phyloP scores from a whole-genome alignment of 2,329 filamentous ascomycete species.

The Sarocladium brachiariae region DNA sequence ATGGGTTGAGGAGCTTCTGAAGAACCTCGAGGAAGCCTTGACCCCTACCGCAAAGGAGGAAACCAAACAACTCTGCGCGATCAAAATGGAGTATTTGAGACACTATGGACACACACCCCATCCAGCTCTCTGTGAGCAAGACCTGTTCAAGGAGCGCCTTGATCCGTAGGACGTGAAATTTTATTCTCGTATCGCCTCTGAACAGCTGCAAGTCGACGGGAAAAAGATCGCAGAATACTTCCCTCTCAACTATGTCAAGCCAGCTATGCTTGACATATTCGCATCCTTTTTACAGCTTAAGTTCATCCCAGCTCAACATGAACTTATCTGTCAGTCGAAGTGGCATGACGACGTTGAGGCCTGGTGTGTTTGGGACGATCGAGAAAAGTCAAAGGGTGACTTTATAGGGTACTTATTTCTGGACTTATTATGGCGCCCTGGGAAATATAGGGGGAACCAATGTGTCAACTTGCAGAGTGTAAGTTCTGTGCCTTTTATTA shows the following conservation, averaged over 20 bases:
- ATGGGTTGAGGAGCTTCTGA: slow-evolving; percentile 46
- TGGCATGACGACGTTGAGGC: slow-evolving; percentile 52
- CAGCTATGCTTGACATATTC: slow-evolving; percentile 50
- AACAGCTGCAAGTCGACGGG: slow-evolving; percentile 45
- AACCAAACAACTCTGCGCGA: slow-evolving; percentile 37
- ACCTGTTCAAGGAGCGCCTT: neutral
- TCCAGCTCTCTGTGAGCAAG: neutral
- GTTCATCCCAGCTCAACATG: slow-evolving; percentile 21
- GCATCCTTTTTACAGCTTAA: no score
- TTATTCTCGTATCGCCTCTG: slow-evolving; percentile 47
- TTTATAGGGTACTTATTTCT: slow-evolving; percentile 53
- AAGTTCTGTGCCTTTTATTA: neutral
- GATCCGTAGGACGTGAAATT: slow-evolving; percentile 24
- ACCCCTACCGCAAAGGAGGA: slow-evolving; percentile 42
- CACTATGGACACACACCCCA: neutral
- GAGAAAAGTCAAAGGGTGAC: slow-evolving; percentile 32
- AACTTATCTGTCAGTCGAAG: slow-evolving; percentile 40
- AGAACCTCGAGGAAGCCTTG: slow-evolving; percentile 38
- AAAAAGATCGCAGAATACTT: slow-evolving; percentile 51
- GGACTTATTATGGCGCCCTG: slow-evolving; percentile 46
- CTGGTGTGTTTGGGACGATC: slow-evolving; percentile 51
- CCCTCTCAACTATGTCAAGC: slow-evolving; percentile 43
- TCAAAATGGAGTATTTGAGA: slow-evolving; percentile 15
- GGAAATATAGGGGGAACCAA: slow-evolving; percentile 28
- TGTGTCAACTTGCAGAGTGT: slow-evolving; percentile 3